A percentile compares a stretch with the other conserved stretches of the same genome.
phyloP scores from a whole-genome alignment of 2,329 filamentous ascomycete genomes.

The Stenocarpella maydis region DNA sequence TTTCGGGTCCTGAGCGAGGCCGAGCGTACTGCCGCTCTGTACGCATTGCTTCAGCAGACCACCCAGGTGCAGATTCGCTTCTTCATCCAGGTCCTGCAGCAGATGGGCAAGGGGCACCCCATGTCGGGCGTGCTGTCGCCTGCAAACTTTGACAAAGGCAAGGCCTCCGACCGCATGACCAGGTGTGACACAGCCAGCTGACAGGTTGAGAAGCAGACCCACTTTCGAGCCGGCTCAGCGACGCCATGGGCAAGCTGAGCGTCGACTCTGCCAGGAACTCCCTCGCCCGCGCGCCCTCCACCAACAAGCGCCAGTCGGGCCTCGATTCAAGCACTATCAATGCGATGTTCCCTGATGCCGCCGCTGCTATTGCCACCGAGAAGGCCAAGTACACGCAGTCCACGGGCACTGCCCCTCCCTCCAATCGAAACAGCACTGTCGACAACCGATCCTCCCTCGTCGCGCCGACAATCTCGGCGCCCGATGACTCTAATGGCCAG shows the following conservation, averaged over 20 bases:
- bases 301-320: slow-evolving; percentile 91
- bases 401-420: slow-evolving; percentile 87
- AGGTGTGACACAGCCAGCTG: slow-evolving; percentile 20
- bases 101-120: slow-evolving; percentile 98
- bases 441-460: slow-evolving; percentile 79
- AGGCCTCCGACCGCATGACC: slow-evolving; percentile 37
- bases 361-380: slow-evolving; percentile 97
- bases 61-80: slow-evolving; percentile 99
- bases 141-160: slow-evolving; percentile 96
- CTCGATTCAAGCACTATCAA: slow-evolving; percentile 94
- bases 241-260: slow-evolving; percentile 95
- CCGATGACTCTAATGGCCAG: slow-evolving; percentile 69
- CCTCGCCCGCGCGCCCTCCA: slow-evolving; percentile 79
- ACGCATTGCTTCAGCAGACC: slow-evolving; percentile 95
- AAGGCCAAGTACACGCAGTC: slow-evolving; percentile 98
- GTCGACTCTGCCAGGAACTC: slow-evolving; percentile 89
- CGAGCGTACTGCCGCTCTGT: slow-evolving; percentile 92
- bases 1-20: slow-evolving; percentile 97
- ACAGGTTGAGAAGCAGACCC: slow-evolving; percentile 70
- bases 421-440: slow-evolving; percentile 90
- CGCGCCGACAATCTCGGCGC: slow-evolving; percentile 77
- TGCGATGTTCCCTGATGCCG: slow-evolving; percentile 98
- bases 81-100: slow-evolving; percentile 98
- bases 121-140: slow-evolving; percentile 96
- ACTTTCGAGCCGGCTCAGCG: slow-evolving; percentile 94